Evolutionary conservation across 495 filamentous ascomycete species (phyloP).

Genomic region (Aspergillus cavernicola): DNA sequence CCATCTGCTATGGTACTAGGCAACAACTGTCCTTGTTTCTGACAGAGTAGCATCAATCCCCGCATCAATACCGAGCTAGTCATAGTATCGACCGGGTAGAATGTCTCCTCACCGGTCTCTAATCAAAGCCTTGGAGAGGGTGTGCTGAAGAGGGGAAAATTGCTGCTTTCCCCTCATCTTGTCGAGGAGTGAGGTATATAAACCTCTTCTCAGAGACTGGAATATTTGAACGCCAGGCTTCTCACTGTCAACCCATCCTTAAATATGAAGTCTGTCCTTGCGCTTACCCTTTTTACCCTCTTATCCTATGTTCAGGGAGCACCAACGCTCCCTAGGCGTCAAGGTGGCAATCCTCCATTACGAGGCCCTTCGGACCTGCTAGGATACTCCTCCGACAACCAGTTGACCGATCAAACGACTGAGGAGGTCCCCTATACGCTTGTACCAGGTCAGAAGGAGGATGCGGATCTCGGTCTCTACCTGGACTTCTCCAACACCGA

Average conservation of each 20-base stretch:
- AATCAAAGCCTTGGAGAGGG: not conserved
- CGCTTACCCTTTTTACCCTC: constrained; percentile 6
- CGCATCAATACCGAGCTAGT: constrained; percentile 3
- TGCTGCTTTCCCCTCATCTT: not conserved
- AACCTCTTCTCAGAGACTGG: not conserved
- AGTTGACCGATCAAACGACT: constrained; percentile 23
- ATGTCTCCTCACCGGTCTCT: too few species aligned
- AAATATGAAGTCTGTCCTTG: constrained; percentile 17
- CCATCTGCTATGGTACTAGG: not conserved
- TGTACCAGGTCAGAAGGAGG: constrained; percentile 53
- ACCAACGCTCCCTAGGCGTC: constrained; percentile 11
- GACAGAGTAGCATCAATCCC: not conserved
- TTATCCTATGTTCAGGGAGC: constrained; percentile 14
- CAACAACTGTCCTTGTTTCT: not conserved
- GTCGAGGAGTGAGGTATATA: not conserved
- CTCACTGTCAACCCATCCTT: not conserved
- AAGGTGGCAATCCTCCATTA: constrained; percentile 26
- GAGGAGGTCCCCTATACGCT: constrained; percentile 41
- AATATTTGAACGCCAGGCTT: too few species aligned
- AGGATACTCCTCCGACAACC: constrained; percentile 37
- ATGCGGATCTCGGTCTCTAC: constrained; percentile 54
- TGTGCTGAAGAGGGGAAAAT: not conserved
- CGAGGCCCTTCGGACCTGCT: constrained; percentile 31
- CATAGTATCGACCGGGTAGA: not conserved
- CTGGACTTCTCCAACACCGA: constrained; percentile 60